Base-by-base conservation (phyloP, 2,329 filamentous ascomycete species). In the Ceratocystis harringtonii region DNA sequence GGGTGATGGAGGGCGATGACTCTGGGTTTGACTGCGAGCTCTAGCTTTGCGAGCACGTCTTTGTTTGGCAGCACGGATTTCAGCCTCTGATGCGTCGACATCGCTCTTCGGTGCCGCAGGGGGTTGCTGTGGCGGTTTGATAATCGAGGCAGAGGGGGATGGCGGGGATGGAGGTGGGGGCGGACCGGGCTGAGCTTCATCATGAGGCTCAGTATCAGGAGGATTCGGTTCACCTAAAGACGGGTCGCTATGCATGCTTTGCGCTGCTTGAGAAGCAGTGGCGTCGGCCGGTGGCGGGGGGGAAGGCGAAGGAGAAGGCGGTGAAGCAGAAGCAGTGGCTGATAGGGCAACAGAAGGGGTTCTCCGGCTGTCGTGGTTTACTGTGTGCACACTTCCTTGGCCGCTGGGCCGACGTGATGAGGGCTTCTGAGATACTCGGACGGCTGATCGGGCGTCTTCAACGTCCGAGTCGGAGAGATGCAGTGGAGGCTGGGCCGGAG, bases 361-460 rank as follows among this genome's bases (percentile, higher is more conserved):
- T 2, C 22, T 32, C 17, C 17, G 52, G 28, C 32, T 30, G 52
- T 58, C 28, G 52, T 58, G 52, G 7, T 62, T 48, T 48, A 28
- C 61, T 17, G 63, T 61, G 25, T 61, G 55, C 5, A 62, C 28
- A 44, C 62, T 67, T 5, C 50, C 65, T 25, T 44, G 62, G 32
- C 22, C 55, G 28, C 65, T 67, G 12, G 50, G 41, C 12, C 60
- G 63, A 45, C 60, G 63, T 19, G 65, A 64, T 17, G 65, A 63
- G 4, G 62, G 57, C 12, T 64, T 30, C n/a, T 64, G 55, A 17
- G 63, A 25, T 5, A 61, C 43, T 4, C 43, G 61, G 4, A 67
- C 63, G 5, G 61, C 44, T 5, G 66, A 67, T 3, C 66, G 66
- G 25, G 66, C 66, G n/a, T 67, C 66, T 30, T 67, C 66, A 25